Percentiles rank a stretch among this genome's conserved stretches.
These are phyloP conservation scores for Cladosporium oxysporum DNA, from an alignment of 2,329 filamentous ascomycete species.

Conservation along the genomic window DNA sequence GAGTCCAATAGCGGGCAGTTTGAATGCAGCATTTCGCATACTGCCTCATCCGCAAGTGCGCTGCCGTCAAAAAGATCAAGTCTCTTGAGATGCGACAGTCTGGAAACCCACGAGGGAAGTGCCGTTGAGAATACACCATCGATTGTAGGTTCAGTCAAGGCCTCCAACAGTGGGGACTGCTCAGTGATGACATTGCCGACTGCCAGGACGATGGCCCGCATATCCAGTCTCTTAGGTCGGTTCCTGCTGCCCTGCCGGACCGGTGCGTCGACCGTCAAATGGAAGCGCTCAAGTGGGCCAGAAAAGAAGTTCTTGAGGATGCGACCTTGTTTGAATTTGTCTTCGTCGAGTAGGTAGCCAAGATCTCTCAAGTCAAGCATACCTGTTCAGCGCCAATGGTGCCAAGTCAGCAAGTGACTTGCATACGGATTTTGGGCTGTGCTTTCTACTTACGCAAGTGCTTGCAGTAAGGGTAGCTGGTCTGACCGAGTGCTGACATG, in stretches of 20 bases:
- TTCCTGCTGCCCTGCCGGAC: constrained; percentile 17
- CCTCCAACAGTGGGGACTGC: constrained; percentile 53
- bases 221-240: constrained; percentile 36
- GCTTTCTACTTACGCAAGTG: constrained; percentile 54
- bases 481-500: constrained; percentile 62
- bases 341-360: constrained; percentile 60
- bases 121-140: constrained; percentile 54
- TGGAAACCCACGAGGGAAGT: constrained; percentile 61
- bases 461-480: constrained; percentile 68
- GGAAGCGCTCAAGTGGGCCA: constrained; percentile 48
- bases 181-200: constrained; percentile 48
- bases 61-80: constrained; percentile 64
- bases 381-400: not conserved
- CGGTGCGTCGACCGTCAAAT: constrained; percentile 36
- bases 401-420: not conserved
- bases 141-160: constrained; percentile 42
- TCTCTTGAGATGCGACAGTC: constrained; percentile 58
- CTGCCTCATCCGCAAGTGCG: constrained; percentile 57
- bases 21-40: constrained; percentile 54
- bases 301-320: constrained; percentile 61
- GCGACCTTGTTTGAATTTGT: constrained; percentile 56
- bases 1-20: constrained; percentile 63
- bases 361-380: constrained; percentile 65
- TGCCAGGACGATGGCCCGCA: constrained; percentile 46
- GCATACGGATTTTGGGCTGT: not conserved